Base-by-base conservation (phyloP, 164 flowering plant species). In the Nymphaea colorata region DNA sequence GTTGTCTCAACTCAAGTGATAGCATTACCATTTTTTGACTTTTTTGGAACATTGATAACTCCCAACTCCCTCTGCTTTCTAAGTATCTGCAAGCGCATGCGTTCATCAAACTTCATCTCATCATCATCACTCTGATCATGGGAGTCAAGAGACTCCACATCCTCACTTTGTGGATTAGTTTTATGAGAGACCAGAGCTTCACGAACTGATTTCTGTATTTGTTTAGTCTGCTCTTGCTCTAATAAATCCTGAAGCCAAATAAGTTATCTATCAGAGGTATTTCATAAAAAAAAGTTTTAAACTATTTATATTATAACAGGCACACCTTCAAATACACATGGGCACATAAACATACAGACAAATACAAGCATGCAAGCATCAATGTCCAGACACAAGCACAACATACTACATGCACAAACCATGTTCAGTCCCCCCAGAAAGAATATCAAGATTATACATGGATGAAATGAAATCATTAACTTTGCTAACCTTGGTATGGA, bases 71-170 rank as follows among this genome's bases (percentile, higher is more conserved):
- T 81, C 59, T 92, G 71, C 72, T 77, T 94, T 64, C 64, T 80
- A 60, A 94, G 87, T 75, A 91, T 87, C 76, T 88, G 88, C 44
- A 65, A 77, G 59, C 98, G 93, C 99, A 94, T 94, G 36, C 86
- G 77, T 44, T 79, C 81, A 83, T 94, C 99, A 80, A 94, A 94
- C 60, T 70, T 80, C 59, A 84, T 83, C 72, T 93, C 98, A 77
- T 91, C 82, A 18, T 80, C 88, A 75, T 87, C 93, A 70, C 83
- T 84, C 70, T 72, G 61, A 74, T 76, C 85, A 78, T 57, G 59
- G 57, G 75, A 43, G 59, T 69, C 76, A 72, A 80, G 70, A 68
- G 59, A 62, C 59, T 72, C 78, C 64, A 72, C 67, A 44, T 76
- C 76, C 69, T 79, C 81, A 72, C 74, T 86, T 15, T 64, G 71